A percentile compares a stretch with the other conserved stretches of the same genome.
phyloP scores from a whole-genome alignment of 768 basidiomycete genomes.

The Collybiopsis luxurians region DNA sequence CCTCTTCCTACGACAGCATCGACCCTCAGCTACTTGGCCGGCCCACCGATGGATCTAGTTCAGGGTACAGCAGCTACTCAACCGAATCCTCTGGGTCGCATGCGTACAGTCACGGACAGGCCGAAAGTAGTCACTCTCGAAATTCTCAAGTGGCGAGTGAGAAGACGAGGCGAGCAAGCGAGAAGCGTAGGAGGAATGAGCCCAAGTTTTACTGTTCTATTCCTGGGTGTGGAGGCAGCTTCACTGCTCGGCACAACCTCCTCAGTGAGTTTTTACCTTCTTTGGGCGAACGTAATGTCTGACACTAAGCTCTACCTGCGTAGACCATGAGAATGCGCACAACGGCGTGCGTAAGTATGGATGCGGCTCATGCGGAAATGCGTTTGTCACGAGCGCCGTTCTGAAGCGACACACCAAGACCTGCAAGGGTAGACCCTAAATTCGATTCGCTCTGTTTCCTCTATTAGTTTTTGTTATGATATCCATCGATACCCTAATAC shows the following conservation, averaged over 20 bases:
- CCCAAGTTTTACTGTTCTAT: neutral
- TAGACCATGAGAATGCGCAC: constrained; percentile 2
- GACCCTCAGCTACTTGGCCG: neutral
- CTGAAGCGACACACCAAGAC: neutral
- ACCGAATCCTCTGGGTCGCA: neutral
- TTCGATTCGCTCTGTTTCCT: neutral
- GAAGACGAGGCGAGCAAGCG: neutral
- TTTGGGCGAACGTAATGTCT: no score
- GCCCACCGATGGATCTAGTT: neutral
- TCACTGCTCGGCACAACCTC: constrained; percentile 1
- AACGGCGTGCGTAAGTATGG: neutral
- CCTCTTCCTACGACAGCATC: neutral
- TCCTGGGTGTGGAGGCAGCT: neutral
- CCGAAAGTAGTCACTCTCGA: neutral
- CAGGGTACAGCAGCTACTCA: neutral
- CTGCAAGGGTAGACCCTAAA: neutral
- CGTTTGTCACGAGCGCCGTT: neutral
- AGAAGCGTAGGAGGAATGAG: neutral
- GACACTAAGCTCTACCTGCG: no score
- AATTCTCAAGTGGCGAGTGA: neutral
- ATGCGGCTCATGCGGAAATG: neutral
- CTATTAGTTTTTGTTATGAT: no score
- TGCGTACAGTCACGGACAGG: neutral
- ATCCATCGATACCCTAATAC: no score
- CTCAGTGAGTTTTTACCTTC: neutral